Percentiles rank a stretch among this genome's conserved stretches.
Conservation (phyloP, 371 early-diverging fungal species). For the Mucor irregularis region DNA sequence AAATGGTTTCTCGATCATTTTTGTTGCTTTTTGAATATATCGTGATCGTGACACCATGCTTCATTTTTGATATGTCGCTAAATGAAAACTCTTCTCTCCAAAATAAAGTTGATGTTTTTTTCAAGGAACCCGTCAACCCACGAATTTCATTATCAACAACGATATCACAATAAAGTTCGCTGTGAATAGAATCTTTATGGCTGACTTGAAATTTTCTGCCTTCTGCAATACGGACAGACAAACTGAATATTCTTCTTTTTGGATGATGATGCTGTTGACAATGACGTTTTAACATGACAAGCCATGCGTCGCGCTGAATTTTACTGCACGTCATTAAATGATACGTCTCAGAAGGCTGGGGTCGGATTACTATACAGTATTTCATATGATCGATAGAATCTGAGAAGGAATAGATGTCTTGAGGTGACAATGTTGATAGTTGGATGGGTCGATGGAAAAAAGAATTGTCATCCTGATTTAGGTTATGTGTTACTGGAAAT, state of each 20-base stretch:
- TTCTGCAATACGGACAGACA: slow-evolving; percentile 55
- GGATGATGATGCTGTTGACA: slow-evolving; percentile 25
- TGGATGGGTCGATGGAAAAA: slow-evolving; percentile 26
- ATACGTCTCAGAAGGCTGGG: slow-evolving; percentile 41
- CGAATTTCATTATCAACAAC: slow-evolving; percentile 55
- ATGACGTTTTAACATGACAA: slow-evolving; percentile 46
- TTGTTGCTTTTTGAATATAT: slow-evolving; percentile 43
- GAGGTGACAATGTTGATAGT: slow-evolving; percentile 26
- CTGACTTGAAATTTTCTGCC: slow-evolving; percentile 41
- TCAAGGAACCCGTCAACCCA: slow-evolving; percentile 45
- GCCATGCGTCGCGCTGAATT: slow-evolving; percentile 56
- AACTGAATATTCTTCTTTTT: slow-evolving; percentile 7
- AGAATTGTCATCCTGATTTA: slow-evolving; percentile 8
- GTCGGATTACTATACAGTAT: slow-evolving; percentile 56
- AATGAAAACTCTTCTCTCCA: slow-evolving; percentile 54
- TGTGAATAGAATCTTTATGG: slow-evolving; percentile 21
- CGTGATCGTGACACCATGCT: slow-evolving; percentile 48
- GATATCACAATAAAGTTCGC: slow-evolving; percentile 47
- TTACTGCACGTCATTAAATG: slow-evolving; percentile 52
- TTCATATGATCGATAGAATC: slow-evolving; percentile 54
- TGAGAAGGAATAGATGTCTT: slow-evolving; percentile 45
- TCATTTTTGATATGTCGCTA: slow-evolving; percentile 47
- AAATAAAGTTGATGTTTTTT: slow-evolving; percentile 34
- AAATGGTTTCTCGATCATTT: slow-evolving; percentile 31
- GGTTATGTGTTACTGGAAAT: neutral